Base-by-base conservation (phyloP, 768 basidiomycete genomes). In the Termitomyces sp. region DNA sequence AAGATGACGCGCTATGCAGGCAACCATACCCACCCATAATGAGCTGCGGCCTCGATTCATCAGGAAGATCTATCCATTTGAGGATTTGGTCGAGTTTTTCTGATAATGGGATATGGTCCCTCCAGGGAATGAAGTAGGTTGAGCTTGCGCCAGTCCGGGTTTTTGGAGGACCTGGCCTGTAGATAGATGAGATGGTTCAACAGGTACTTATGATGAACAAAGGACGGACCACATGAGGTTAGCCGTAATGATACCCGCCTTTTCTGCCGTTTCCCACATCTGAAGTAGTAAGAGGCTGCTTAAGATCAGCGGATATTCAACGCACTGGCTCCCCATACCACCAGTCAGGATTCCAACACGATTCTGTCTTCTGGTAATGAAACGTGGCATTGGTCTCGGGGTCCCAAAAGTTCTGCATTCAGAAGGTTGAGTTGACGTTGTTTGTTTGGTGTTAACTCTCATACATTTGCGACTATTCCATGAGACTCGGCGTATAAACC, bases 181-280 rank as follows among this genome's bases (percentile, higher is more conserved):
- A 22, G 24, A 30, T 39, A 1, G 33, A 44, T 54, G 30, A 59
- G 37, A 31, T 34, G 9, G 9, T 48, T 12, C 52, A 41, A 33
- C 6, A 2, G 4, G 12, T 9, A 39, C 16, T 30, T 18, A 44
- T 33, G 36, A 9, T 22, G n/a, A 13, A 44, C 18, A 12, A 6
- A 30, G 16, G 8, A 76, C 86, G 57, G 54, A 92, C 93, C 94
- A 97, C 94, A 97, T 97, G 46, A 94, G 77, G 65, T 95, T 94
- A 0, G 92, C 94, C 4, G 90, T 89, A 37, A 83, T 76, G 12
- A 93, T 69, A 0, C 88, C 88, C 5, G 87, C 85, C 59, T 84
- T 87, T 58, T 77, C 81, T 2, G 88, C 91, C 0, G 93, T 95
- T 67, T 93, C 91, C 94, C 95, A 97, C 78, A 96, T 88, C 91